Conservation (phyloP, 306 rosid species). For the Malus orientalis region DNA sequence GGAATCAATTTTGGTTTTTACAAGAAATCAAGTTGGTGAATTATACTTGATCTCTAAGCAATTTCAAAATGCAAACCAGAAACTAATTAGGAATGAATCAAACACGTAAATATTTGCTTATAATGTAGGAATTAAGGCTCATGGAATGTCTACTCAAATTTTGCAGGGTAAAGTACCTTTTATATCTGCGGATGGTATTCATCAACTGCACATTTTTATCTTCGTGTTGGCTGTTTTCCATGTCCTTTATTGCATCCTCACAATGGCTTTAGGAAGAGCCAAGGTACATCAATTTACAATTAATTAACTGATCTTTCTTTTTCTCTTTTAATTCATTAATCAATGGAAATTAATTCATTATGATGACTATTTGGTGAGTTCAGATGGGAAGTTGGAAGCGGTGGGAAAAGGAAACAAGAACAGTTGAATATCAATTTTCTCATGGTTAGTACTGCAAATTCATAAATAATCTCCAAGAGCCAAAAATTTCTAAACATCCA, state of each 20-base stretch:
- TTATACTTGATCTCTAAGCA: background rate
- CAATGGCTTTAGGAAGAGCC: conserved; percentile 58
- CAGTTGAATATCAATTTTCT: conserved; percentile 66
- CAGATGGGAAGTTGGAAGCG: conserved; percentile 89
- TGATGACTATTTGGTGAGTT: background rate
- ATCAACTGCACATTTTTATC: conserved; percentile 81
- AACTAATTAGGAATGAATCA: background rate
- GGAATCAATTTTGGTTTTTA: background rate
- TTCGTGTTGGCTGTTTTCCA: conserved; percentile 71
- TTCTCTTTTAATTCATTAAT: background rate
- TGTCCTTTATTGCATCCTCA: conserved; percentile 58
- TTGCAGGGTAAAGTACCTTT: conserved; percentile 59
- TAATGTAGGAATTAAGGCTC: background rate
- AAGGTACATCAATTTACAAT: conserved; percentile 29
- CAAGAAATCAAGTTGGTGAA: background rate
- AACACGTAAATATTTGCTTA: background rate
- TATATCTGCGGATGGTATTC: conserved; percentile 58
- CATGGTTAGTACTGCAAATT: conserved; percentile 48
- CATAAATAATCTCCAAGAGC: background rate
- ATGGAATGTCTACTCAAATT: background rate
- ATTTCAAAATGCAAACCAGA: background rate
- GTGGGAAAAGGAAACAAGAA: conserved; percentile 86
- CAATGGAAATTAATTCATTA: background rate
- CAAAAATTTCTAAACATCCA: background rate
- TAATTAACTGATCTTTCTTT: background rate